These are phyloP conservation scores for Pichia membranifaciens DNA, from an alignment of 805 yeast genomes.

Conservation along the genomic window DNA sequence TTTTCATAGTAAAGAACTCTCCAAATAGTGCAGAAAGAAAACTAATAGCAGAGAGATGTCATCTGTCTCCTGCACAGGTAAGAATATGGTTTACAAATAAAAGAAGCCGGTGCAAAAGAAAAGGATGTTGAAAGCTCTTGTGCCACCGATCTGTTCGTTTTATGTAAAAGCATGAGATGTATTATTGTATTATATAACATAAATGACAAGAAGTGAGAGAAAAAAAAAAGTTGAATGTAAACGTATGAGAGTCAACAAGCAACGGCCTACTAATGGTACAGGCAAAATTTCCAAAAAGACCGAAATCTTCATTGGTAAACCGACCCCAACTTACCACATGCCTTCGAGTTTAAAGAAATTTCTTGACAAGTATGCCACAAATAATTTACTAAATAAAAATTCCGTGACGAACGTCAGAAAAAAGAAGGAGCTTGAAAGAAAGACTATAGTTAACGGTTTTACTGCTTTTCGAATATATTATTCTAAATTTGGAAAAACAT, in stretches of 20 bases:
- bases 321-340: background rate
- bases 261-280: background rate
- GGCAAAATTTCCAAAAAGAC: background rate
- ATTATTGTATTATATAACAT: too few species aligned
- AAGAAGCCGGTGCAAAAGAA: slow-evolving; percentile 10
- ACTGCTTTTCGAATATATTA: slow-evolving; percentile 29
- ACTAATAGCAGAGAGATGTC: slow-evolving; percentile 12
- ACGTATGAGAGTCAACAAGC: background rate
- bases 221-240: background rate
- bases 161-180: too few species aligned
- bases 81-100: slow-evolving; percentile 18
- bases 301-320: slow-evolving; percentile 1
- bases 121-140: background rate
- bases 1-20: slow-evolving; percentile 7
- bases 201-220: background rate
- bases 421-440: background rate
- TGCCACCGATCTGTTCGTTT: too few species aligned
- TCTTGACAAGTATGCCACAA: slow-evolving; percentile 4
- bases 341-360: background rate
- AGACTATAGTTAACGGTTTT: slow-evolving; percentile 21
- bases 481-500: slow-evolving; percentile 18
- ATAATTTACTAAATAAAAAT: too few species aligned
- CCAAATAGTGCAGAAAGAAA: slow-evolving; percentile 16
- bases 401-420: too few species aligned
- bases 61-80: slow-evolving; percentile 11